phyloP scores from a whole-genome alignment of 1,139 yeast genomes.

The Protomyces pachydermus region DNA sequence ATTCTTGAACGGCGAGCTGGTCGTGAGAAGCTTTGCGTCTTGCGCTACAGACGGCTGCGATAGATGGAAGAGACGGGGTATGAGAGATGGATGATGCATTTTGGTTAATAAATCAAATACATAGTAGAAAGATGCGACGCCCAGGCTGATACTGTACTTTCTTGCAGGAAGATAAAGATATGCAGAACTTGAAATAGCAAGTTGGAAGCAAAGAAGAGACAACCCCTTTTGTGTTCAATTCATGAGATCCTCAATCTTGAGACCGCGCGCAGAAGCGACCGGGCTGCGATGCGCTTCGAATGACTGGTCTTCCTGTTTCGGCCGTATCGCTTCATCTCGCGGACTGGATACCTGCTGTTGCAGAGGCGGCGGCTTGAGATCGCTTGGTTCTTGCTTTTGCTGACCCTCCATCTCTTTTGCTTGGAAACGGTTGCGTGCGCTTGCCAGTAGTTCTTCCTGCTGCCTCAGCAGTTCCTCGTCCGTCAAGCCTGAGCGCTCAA shows the following conservation, averaged over 20 bases:
- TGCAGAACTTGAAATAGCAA: too few species aligned
- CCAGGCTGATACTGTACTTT: not conserved
- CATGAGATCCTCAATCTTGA: not conserved
- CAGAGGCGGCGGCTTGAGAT: not conserved
- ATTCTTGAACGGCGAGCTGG: slow-evolving; percentile 28
- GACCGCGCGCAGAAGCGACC: not conserved
- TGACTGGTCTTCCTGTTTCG: not conserved
- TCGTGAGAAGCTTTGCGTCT: slow-evolving; percentile 25
- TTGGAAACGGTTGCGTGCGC: slow-evolving; percentile 50
- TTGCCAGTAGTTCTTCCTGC: slow-evolving; percentile 87
- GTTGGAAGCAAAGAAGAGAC: too few species aligned
- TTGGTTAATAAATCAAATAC: not conserved
- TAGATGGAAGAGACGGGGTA: not conserved
- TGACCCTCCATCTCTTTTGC: slow-evolving; percentile 17
- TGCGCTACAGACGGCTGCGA: slow-evolving; percentile 10
- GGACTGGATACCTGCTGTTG: not conserved
- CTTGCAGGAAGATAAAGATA: not conserved
- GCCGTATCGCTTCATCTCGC: not conserved
- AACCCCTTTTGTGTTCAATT: not conserved
- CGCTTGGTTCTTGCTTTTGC: slow-evolving; percentile 54
- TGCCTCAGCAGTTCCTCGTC: slow-evolving; percentile 89
- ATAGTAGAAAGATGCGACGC: not conserved
- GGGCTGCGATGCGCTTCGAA: not conserved
- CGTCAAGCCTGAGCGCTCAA: slow-evolving; percentile 83
- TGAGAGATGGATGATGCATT: not conserved